Evolutionary conservation across 2,329 filamentous ascomycete species (phyloP).

Genomic region (Monosporascus sp.): DNA sequence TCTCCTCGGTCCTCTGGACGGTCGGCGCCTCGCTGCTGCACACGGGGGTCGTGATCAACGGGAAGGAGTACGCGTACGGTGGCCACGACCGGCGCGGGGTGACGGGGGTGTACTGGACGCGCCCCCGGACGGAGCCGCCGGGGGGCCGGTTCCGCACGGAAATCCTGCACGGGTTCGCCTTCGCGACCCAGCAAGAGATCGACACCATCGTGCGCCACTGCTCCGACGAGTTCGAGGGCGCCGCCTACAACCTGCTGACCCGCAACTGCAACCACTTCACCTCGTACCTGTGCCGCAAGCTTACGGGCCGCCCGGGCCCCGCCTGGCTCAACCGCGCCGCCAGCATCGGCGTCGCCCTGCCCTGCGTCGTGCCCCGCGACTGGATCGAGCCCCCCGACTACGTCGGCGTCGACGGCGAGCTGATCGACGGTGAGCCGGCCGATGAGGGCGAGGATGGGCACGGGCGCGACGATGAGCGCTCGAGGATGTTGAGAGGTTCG

Average conservation of each 20-base stretch:
- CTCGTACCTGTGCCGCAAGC: conserved; percentile 64
- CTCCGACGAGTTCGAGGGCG: conserved; percentile 68
- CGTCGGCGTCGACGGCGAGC: conserved; percentile 65
- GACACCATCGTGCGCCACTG: conserved; percentile 63
- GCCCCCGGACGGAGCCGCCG: conserved; percentile 64
- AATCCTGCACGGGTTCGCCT: conserved; percentile 74
- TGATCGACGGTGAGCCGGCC: conserved; percentile 45
- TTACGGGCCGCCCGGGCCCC: conserved; percentile 67
- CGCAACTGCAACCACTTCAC: conserved; percentile 91
- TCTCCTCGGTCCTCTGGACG: conserved; percentile 74
- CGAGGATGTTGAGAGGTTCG: conserved; percentile 49
- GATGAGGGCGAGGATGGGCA: conserved; percentile 33
- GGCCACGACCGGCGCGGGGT: conserved; percentile 66
- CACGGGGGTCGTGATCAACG: conserved; percentile 75
- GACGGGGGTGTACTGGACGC: conserved; percentile 82
- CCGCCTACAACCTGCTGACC: conserved; percentile 73
- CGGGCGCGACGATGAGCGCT: conserved; percentile 49
- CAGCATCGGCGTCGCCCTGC: conserved; percentile 73
- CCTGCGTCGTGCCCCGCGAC: conserved; percentile 75
- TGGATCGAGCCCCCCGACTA: conserved; percentile 78
- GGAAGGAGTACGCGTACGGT: conserved; percentile 78
- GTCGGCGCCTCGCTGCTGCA: conserved; percentile 74
- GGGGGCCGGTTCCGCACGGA: conserved; percentile 72
- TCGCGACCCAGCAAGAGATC: conserved; percentile 64
- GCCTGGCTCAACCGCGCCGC: conserved; percentile 78